These are phyloP conservation scores for Candida hispaniensis DNA, from an alignment of 805 yeast species.

Conservation along the genomic window DNA sequence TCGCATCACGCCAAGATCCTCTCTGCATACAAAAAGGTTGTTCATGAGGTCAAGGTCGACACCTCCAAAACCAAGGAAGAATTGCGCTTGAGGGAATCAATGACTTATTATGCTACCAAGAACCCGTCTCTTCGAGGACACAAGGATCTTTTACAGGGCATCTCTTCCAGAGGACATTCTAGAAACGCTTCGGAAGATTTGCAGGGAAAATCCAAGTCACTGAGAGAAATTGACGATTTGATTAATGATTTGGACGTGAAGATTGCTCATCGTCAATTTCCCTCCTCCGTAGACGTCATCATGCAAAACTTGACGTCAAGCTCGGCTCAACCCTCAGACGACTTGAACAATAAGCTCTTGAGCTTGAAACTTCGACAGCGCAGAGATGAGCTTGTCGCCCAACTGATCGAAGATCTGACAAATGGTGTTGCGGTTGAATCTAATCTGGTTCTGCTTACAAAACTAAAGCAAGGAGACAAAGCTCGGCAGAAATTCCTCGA, in stretches of 20 bases:
- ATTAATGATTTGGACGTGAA: constrained; percentile 61
- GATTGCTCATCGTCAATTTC: constrained; percentile 49
- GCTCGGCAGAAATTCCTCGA: constrained; percentile 42
- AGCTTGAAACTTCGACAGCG: constrained; percentile 24
- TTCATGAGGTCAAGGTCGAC: constrained; percentile 16
- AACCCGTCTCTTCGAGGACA: constrained; percentile 15
- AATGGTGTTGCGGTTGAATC: constrained; percentile 22
- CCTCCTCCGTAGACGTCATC: constrained; percentile 33
- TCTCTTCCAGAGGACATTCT: constrained; percentile 33
- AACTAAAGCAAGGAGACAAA: constrained; percentile 36
- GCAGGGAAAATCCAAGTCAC: constrained; percentile 31
- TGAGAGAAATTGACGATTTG: constrained; percentile 47
- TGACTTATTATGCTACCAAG: constrained; percentile 17
- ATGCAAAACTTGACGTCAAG: constrained; percentile 18
- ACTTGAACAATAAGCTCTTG: constrained; percentile 19
- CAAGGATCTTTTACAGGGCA: constrained; percentile 13
- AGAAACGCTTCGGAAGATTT: constrained; percentile 44
- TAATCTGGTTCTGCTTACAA: constrained; percentile 30
- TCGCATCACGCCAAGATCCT: constrained; percentile 18
- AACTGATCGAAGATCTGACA: constrained; percentile 31
- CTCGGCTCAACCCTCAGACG: constrained; percentile 26
- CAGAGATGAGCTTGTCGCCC: constrained; percentile 23
- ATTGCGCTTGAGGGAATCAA: constrained; percentile 15
- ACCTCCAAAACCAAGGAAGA: constrained; percentile 13
- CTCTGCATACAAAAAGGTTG: constrained; percentile 18